Evolutionary conservation across 75 land plant species (phyloP), one percentile per base, ranked within the genome.

Genomic region (Cupressus sempervirens): DNA sequence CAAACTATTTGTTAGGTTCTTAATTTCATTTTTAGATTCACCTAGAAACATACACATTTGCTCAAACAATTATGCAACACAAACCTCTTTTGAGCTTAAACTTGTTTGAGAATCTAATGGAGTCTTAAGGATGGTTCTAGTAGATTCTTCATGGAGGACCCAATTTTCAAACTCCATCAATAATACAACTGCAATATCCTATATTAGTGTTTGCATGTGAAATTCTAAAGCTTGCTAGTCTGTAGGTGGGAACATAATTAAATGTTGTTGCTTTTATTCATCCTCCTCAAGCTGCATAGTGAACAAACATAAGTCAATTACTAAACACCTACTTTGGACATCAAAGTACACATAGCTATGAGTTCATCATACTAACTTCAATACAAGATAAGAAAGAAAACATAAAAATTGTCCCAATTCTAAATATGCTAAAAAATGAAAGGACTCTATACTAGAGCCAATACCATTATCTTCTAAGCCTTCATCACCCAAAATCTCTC

Each of bases 121-220:
- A 34, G 99, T 97, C 84, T 95, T 97, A 67, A 97, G 62, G 83
- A 92, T 94, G 26, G 96, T 95, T 32, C 98, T 96, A 26, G 93
- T 89, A 82, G 99, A 95, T 87, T 97, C 98, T 68, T 95, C 98
- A 86, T 87, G 90, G 83, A 97, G 95, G 81, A 96, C 99, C 92
- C 94, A 94, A 70, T 94, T 97, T 72, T 97, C 99, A 89, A 97
- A 97, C 62, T 95, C 98, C 99, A 97, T 97, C 85, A 97, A 81
- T 83, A 97, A 84, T 12, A 95, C 91, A 5, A 98, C 98, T 40
- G 99, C 98, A 70, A 97, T 91, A 81, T 96, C 98, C 91, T 96
- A 95, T 94, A 97, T 90, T 92, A 96, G 89, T 58, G 96, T 96
- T 76, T 91, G 91, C 93, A 97, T 90, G 88, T 97, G 99, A 16